Percentiles rank a stretch among this genome's conserved stretches.
Evolutionary conservation across 192 early-diverging fungal genomes (phyloP).

Genomic region (Coemansia sp.): DNA sequence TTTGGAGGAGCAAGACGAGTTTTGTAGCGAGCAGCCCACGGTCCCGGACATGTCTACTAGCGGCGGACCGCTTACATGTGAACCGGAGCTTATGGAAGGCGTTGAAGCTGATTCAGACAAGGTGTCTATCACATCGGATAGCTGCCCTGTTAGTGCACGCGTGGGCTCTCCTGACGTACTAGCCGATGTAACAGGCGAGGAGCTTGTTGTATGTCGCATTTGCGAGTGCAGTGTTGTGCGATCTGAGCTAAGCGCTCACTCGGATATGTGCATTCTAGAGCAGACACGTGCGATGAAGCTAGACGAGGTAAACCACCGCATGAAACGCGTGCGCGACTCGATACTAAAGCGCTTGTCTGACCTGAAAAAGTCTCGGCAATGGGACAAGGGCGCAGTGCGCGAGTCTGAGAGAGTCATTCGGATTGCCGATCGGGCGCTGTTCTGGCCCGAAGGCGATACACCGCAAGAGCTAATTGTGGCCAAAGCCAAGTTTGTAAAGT

Average conservation of each 20-base stretch:
- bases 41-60: not conserved
- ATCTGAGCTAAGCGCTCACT: slow-evolving; percentile 69
- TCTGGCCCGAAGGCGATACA: slow-evolving; percentile 50
- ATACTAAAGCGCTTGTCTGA: slow-evolving; percentile 54
- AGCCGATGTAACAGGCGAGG: slow-evolving; percentile 12
- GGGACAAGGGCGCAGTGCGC: slow-evolving; percentile 37
- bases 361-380: slow-evolving; percentile 35
- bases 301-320: slow-evolving; percentile 58
- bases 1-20: slow-evolving; percentile 12
- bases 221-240: slow-evolving; percentile 78
- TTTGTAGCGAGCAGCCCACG: not conserved
- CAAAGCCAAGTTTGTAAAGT: slow-evolving; percentile 51
- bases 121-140: not conserved
- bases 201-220: slow-evolving; percentile 75
- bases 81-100: not conserved
- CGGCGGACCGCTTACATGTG: not conserved
- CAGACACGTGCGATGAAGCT: slow-evolving; percentile 69
- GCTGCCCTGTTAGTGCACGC: not conserved
- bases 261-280: slow-evolving; percentile 73
- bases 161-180: not conserved
- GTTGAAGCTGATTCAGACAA: not conserved
- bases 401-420: slow-evolving; percentile 42
- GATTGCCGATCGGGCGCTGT: slow-evolving; percentile 45
- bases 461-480: slow-evolving; percentile 53
- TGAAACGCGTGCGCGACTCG: slow-evolving; percentile 60